Evolutionary conservation across 1,284 basidiomycete genomes (phyloP), one percentile per base, ranked within the genome.

Genomic region (Microbotryum violaceum): DNA sequence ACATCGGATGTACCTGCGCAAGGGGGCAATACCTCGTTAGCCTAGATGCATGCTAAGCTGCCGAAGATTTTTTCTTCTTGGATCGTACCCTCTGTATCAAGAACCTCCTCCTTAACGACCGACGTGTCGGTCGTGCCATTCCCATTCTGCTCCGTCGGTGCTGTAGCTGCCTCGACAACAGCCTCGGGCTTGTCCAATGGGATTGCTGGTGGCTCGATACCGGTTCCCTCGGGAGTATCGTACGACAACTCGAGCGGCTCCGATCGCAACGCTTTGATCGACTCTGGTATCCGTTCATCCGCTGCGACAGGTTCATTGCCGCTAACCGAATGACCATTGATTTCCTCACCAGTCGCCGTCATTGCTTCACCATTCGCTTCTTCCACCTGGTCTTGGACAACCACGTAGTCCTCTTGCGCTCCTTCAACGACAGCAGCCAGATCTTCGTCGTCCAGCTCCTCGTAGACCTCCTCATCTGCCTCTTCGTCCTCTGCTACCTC

Each of bases 371-470:
- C 45, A 27, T 27, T 49, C 12, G 16, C 16, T 46, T 45, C 50
- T 10, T 42, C 50, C 12, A 47, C 60, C 16, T 49, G 52, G 45
- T 27, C 57, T 49, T 67, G 60, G 49, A 48, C 54, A 42, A 63
- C 27, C 14, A 66, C 51, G 10, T 49, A 50, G 21, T 67, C 67
- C 57, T 71, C 65, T 49, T 66, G 61, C 23, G 56, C 64, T 3
- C 64, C 67, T 18, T 66, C 67, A 25, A 60, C 56, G 23, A 58
- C 60, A 2, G 64, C 64, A 2, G 49, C 58, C 25, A 64, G 48
- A 23, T 66, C 62, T 33, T 64, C 67, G 14, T 52, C 55, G 23
- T 66, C 60, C n/a, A 68, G 56, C 44, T 66, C 58, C 3, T 60
- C 67, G 9, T 62, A 56, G 25, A 62, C 64, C 25, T 57, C 33